These are phyloP conservation scores for Dioscorea alata DNA, from an alignment of 106 monocot species.

Conservation along the genomic window DNA sequence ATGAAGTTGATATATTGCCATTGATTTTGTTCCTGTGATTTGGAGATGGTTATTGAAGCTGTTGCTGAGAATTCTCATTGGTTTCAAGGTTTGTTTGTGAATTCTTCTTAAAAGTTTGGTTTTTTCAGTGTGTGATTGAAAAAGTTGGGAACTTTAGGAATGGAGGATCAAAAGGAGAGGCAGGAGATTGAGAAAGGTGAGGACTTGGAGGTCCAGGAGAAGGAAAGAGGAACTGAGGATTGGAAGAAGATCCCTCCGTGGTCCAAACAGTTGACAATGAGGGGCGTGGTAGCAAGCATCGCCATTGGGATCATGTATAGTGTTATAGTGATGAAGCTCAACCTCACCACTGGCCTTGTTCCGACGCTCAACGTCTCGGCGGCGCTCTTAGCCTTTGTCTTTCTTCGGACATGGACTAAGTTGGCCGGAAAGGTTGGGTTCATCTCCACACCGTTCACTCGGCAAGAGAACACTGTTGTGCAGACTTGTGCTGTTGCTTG, in stretches of 20 bases:
- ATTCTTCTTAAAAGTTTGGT: neutral
- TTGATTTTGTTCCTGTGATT: too few relatives aligned
- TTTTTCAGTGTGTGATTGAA: conserved; percentile 3
- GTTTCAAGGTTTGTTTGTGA: too few relatives aligned
- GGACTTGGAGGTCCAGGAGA: conserved; percentile 11
- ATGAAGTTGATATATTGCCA: too few relatives aligned
- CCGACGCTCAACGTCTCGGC: conserved; percentile 74
- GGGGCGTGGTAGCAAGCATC: conserved; percentile 50
- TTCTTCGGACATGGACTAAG: conserved; percentile 54
- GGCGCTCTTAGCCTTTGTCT: conserved; percentile 64
- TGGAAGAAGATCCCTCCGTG: conserved; percentile 36
- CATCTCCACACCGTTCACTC: conserved; percentile 44
- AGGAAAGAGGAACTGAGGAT: neutral
- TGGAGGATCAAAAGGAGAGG: conserved; percentile 8
- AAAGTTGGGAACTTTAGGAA: neutral
- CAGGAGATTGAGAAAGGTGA: conserved; percentile 21
- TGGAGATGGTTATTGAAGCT: too few relatives aligned
- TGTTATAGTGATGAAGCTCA: conserved; percentile 77
- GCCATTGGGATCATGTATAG: conserved; percentile 63
- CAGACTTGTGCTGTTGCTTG: conserved; percentile 83
- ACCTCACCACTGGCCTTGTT: conserved; percentile 67
- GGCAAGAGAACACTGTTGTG: conserved; percentile 70
- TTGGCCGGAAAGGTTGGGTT: conserved; percentile 39
- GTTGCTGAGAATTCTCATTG: too few relatives aligned
- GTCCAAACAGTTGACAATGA: conserved; percentile 41